Conservation (phyloP, 208 protist genomes). For the Crithidia acanthocephali region DNA sequence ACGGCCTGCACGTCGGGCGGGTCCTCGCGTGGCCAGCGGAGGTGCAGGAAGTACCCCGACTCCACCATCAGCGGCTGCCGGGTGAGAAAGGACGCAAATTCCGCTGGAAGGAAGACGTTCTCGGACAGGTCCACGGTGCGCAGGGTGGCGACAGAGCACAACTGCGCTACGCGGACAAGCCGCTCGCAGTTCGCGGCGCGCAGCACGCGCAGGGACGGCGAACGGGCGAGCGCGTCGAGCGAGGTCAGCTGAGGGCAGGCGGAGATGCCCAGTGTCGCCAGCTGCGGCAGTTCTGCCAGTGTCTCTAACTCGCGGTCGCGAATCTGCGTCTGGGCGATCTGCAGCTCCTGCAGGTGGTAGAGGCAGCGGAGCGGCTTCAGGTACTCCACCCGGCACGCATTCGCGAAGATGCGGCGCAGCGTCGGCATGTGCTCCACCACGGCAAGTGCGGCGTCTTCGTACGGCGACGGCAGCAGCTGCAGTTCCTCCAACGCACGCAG, state of each 20-base stretch:
- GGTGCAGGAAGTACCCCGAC: slow-evolving; percentile 16
- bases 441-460: slow-evolving; percentile 29
- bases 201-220: slow-evolving; percentile 25
- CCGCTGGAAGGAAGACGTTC: slow-evolving; percentile 27
- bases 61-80: slow-evolving; percentile 10
- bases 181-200: slow-evolving; percentile 29
- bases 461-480: slow-evolving; percentile 21
- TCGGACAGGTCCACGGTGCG: slow-evolving; percentile 35
- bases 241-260: slow-evolving; percentile 44
- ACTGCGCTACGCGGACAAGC: slow-evolving; percentile 23
- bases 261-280: slow-evolving; percentile 43
- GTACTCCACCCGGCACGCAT: slow-evolving; percentile 28
- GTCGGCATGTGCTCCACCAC: slow-evolving; percentile 33
- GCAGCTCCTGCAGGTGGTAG: slow-evolving; percentile 29
- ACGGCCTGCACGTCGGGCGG: slow-evolving; percentile 4
- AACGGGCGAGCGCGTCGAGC: slow-evolving; percentile 36
- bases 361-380: slow-evolving; percentile 36
- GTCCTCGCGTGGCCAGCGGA: slow-evolving; percentile 34
- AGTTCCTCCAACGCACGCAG: slow-evolving; percentile 28
- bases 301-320: slow-evolving; percentile 45
- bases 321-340: slow-evolving; percentile 40
- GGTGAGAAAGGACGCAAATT: slow-evolving; percentile 28
- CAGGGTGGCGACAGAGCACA: slow-evolving; percentile 24
- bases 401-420: slow-evolving; percentile 34
- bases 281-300: slow-evolving; percentile 35